Evolutionary conservation across 2,329 filamentous ascomycete genomes (phyloP), one percentile per base, ranked within the genome.

Genomic region (Botrytis porri): DNA sequence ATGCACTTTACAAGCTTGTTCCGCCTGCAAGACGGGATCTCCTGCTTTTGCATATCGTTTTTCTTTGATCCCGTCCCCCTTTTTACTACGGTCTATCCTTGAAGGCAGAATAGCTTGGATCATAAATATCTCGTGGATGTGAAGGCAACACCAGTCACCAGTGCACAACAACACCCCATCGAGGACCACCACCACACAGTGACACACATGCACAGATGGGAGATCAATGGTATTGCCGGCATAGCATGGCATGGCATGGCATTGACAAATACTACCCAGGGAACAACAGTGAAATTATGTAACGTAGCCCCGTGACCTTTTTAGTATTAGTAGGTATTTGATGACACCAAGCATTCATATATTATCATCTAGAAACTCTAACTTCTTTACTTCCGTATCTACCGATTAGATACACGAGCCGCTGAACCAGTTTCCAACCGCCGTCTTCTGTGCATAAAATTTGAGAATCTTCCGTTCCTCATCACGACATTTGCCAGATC

Each of bases 11-110:
- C 41, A 69, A 71, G 48, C 29, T 54, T 39, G 59, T 48, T 48
- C 35, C 48, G 64, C 41, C 70, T 71, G 70, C 70, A 71, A 65
- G 70, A 71, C 70, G 70, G 70, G 70, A 71, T 66, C 70, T 65
- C 70, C 61, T 71, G 70, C 70, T 71, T 71, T 12, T 71, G 69
- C 69, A 71, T 71, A 59, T 71, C 69, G 69, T 71, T 64, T 63
- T 37, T 71, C 22, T 48, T 43, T 20, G n/a, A 45, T 32, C 57
- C 41, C n/a, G 51, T 43, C 37, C 29, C 61, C n/a, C 29, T 59
- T 32, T 32, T 62, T 41, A 45, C 39, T 45, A 45, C 62, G 41
- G 9, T 64, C n/a, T 35, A 64, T 35, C 62, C 62, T 64, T 35
- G 62, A 25, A 32, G n/a, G 51, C n/a, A 29, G n/a, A 29, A 37